A percentile compares a stretch with the other conserved stretches of the same genome.
These are phyloP conservation scores for Jacaranda mimosifolia DNA, from an alignment of 257 asterid species.

Conservation along the genomic window DNA sequence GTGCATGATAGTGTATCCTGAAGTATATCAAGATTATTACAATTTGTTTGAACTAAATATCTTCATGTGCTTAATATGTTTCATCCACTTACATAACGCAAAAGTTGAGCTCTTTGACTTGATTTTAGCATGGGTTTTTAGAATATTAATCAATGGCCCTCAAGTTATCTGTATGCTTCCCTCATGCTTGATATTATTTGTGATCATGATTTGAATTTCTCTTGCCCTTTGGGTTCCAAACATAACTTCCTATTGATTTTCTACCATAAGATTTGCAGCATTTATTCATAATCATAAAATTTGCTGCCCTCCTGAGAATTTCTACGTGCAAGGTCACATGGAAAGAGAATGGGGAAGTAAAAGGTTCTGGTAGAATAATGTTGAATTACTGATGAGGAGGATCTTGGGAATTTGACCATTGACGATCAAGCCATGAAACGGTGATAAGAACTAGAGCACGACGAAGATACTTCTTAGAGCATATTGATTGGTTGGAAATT, in stretches of 20 bases:
- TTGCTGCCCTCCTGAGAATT: background rate
- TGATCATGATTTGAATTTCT: background rate
- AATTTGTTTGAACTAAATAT: constrained; percentile 2
- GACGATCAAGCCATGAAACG: background rate
- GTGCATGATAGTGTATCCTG: constrained; percentile 16
- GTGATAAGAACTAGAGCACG: constrained; percentile 18
- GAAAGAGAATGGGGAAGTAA: constrained; percentile 19
- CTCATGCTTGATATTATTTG: constrained; percentile 3
- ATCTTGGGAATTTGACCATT: background rate
- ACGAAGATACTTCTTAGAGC: background rate
- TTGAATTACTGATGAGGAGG: background rate
- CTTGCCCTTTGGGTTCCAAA: background rate
- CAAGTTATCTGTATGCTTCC: background rate
- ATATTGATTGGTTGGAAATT: background rate
- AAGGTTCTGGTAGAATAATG: constrained; percentile 16
- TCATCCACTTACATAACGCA: background rate
- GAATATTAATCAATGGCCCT: background rate
- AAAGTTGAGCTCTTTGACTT: background rate
- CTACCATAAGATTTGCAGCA: background rate
- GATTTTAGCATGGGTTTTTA: constrained; percentile 21
- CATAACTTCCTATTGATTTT: background rate
- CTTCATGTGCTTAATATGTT: background rate
- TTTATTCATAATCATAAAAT: background rate
- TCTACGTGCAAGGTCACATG: background rate
- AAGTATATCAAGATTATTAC: background rate